Percentiles rank a stretch among this genome's conserved stretches.
These are phyloP conservation scores for Daldinia childiae DNA, from an alignment of 495 filamentous ascomycete species.

Conservation along the genomic window DNA sequence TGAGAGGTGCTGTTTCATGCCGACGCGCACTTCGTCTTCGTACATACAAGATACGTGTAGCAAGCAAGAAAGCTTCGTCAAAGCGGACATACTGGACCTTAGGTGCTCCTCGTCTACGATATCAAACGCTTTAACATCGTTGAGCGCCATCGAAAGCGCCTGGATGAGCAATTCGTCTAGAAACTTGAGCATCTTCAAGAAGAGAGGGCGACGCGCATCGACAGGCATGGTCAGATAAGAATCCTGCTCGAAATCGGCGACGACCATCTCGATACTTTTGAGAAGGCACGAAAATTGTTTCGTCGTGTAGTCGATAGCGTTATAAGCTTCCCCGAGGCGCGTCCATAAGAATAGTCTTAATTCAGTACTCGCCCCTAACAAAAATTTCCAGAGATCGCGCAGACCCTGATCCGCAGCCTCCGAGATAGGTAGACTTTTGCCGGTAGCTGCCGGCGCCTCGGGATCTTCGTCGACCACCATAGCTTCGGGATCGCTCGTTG, in stretches of 20 bases:
- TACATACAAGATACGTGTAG: conserved; percentile 80
- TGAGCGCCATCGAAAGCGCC: conserved; percentile 69
- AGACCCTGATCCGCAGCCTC: conserved; percentile 60
- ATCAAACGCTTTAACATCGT: conserved; percentile 77
- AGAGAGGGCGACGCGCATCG: conserved; percentile 69
- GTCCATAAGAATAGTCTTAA: conserved; percentile 88
- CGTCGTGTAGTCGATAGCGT: conserved; percentile 79
- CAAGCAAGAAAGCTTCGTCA: conserved; percentile 72
- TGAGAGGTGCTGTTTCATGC: conserved; percentile 61
- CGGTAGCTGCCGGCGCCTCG: neutral
- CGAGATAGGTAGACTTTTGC: conserved; percentile 51
- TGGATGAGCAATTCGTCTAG: conserved; percentile 79
- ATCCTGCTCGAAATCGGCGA: conserved; percentile 73
- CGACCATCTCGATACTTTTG: conserved; percentile 81
- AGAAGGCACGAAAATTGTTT: conserved; percentile 89
- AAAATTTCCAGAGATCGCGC: conserved; percentile 81
- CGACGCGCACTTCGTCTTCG: conserved; percentile 82
- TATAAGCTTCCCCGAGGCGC: conserved; percentile 85
- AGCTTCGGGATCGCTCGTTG: conserved; percentile 17
- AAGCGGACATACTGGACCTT: conserved; percentile 70
- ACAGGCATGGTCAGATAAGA: conserved; percentile 67
- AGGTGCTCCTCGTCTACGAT: conserved; percentile 83
- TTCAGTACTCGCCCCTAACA: conserved; percentile 80
- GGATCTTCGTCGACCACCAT: conserved; percentile 10
- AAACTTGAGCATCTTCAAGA: conserved; percentile 79